Conservation (phyloP, 1,284 basidiomycete species). For the Sporisorium reilianum region DNA sequence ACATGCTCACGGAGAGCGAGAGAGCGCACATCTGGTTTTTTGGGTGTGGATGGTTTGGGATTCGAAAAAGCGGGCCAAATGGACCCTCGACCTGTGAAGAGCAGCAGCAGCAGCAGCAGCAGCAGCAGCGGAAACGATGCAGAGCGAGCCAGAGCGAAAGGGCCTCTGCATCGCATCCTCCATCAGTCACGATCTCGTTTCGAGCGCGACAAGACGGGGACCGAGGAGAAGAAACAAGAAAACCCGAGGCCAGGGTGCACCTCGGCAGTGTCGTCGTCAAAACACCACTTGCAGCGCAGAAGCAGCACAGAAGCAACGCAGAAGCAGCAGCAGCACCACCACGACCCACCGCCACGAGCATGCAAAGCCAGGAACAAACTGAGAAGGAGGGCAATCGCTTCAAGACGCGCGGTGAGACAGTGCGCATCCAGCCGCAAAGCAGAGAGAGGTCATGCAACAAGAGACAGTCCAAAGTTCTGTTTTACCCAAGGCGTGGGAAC, state of each 20-base stretch:
- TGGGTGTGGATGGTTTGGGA: not conserved
- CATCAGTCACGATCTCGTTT: not conserved
- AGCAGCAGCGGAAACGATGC: too few species aligned
- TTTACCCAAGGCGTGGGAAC: not conserved
- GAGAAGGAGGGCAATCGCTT: too few species aligned
- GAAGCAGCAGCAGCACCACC: too few species aligned
- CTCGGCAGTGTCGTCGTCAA: not conserved
- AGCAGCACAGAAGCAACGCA: too few species aligned
- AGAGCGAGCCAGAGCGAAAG: too few species aligned
- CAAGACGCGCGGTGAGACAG: too few species aligned
- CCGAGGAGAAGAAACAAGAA: not conserved
- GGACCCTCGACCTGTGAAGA: not conserved
- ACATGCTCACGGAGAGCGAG: not conserved
- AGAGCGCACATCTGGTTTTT: not conserved
- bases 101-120: too few species aligned
- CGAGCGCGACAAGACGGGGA: not conserved
- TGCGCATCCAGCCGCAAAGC: not conserved
- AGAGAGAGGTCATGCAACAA: too few species aligned
- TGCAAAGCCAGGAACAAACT: not conserved
- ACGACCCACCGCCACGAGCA: not conserved
- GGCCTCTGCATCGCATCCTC: too few species aligned
- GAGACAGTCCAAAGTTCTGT: too few species aligned
- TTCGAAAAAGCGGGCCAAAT: constrained; percentile 11
- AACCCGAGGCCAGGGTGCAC: not conserved
- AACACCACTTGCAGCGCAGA: not conserved